Evolutionary conservation across 1,139 yeast species (phyloP).

Genomic region (Suhomyces kunorum): DNA sequence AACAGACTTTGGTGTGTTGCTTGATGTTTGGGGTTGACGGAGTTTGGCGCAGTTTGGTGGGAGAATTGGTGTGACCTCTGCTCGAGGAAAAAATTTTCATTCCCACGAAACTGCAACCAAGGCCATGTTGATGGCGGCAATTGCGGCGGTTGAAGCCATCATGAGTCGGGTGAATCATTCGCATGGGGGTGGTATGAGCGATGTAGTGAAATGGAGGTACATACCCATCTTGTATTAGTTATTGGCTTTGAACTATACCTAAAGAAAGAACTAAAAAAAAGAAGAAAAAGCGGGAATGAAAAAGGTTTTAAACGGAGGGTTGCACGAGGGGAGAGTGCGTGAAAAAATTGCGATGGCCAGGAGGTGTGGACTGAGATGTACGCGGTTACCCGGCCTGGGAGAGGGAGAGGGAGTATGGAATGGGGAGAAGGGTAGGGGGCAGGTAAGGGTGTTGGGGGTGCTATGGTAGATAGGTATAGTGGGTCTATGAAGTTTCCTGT

Average conservation of each 20-base stretch:
- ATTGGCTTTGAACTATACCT: constrained; percentile 24
- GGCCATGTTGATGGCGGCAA: too few relatives aligned
- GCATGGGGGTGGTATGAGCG: not conserved
- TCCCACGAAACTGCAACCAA: too few relatives aligned
- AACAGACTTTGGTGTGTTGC: too few relatives aligned
- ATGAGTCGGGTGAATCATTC: too few relatives aligned
- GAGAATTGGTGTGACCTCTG: not conserved
- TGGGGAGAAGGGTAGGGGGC: not conserved
- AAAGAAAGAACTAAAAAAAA: constrained; percentile 18
- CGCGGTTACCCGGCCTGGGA: constrained; percentile 14
- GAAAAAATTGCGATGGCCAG: constrained; percentile 14
- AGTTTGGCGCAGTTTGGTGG: not conserved
- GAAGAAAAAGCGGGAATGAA: constrained; percentile 21
- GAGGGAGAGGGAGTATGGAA: not conserved
- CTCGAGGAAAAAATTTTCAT: constrained; percentile 4
- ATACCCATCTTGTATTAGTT: constrained; percentile 42
- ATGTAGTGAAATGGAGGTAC: constrained; percentile 18
- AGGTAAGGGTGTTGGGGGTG: not conserved
- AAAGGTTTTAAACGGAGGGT: constrained; percentile 18
- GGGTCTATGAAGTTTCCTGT: too few relatives aligned
- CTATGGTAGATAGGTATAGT: not conserved
- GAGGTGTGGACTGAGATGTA: constrained; percentile 19
- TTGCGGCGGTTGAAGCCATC: too few relatives aligned
- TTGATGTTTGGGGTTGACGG: too few relatives aligned
- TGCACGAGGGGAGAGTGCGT: constrained; percentile 25